phyloP scores from a whole-genome alignment of 352 stramenopile species.

The Pythium aquatile region DNA sequence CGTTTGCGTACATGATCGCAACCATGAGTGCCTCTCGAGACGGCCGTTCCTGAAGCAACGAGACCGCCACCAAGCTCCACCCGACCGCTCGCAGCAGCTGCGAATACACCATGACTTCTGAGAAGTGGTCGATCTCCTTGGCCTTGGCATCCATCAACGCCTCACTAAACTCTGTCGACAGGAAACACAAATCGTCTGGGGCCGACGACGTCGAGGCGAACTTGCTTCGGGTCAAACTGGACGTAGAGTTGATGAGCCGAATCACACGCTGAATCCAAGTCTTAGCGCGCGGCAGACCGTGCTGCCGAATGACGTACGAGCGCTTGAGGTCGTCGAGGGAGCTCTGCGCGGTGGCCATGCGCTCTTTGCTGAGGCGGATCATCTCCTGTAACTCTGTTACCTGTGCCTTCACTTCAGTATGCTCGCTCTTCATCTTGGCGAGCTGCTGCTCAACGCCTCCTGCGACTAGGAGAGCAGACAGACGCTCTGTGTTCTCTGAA shows the following conservation, averaged over 20 bases:
- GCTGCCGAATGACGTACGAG: conserved; percentile 63
- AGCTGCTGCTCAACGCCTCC: conserved; percentile 74
- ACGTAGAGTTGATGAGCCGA: conserved; percentile 49
- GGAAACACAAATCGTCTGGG: conserved; percentile 32
- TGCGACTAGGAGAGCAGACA: conserved; percentile 57
- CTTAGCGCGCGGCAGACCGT: conserved; percentile 55
- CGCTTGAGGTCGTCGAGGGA: conserved; percentile 58
- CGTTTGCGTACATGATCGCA: conserved; percentile 58
- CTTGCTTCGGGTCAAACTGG: conserved; percentile 33
- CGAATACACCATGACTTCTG: conserved; percentile 60
- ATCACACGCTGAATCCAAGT: conserved; percentile 55
- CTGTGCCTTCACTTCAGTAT: conserved; percentile 69
- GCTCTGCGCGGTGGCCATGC: conserved; percentile 49
- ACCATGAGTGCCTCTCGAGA: conserved; percentile 57
- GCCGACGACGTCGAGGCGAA: conserved; percentile 13
- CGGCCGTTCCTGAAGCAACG: conserved; percentile 73
- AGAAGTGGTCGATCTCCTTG: conserved; percentile 69
- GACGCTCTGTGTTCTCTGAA: conserved; percentile 44
- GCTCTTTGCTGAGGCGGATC: conserved; percentile 61
- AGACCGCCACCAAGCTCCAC: conserved; percentile 74
- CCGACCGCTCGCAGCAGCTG: conserved; percentile 64
- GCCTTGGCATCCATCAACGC: conserved; percentile 39
- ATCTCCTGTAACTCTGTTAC: conserved; percentile 64
- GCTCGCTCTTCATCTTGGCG: conserved; percentile 66
- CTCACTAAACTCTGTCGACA: conserved; percentile 47